These are phyloP conservation scores for Aspergillus ostianus DNA, from an alignment of 495 filamentous ascomycete genomes.

Conservation along the genomic window DNA sequence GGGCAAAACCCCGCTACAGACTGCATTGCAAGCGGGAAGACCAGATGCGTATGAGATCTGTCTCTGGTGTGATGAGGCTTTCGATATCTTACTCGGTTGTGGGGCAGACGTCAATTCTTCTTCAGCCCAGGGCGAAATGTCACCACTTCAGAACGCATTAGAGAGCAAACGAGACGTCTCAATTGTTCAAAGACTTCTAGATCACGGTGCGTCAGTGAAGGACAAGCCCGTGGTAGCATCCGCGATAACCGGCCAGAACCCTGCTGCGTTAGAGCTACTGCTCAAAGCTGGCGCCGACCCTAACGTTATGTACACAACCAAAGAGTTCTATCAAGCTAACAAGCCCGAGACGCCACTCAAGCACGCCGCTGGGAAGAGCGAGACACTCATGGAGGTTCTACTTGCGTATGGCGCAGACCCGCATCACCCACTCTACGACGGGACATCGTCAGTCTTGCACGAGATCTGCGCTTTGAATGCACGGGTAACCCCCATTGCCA, in stretches of 20 bases:
- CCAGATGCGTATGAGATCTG: neutral
- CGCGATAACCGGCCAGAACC: neutral
- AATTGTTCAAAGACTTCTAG: neutral
- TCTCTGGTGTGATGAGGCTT: neutral
- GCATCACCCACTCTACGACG: neutral
- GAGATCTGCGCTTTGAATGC: conserved; percentile 5
- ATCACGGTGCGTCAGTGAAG: neutral
- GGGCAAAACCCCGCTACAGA: neutral
- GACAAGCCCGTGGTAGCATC: neutral
- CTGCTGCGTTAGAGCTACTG: conserved; percentile 2
- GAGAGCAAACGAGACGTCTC: neutral
- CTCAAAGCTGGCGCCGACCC: conserved; percentile 20
- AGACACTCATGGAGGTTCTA: conserved; percentile 1
- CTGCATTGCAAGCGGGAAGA: neutral
- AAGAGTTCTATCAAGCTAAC: neutral
- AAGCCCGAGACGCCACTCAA: conserved; percentile 1
- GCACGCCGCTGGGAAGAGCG: neutral
- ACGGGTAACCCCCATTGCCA: conserved; percentile 2
- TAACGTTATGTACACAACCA: conserved; percentile 11
- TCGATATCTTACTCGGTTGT: neutral
- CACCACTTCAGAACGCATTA: neutral
- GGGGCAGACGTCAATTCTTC: neutral
- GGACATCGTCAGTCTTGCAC: conserved; percentile 1
- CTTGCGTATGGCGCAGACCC: conserved; percentile 6
- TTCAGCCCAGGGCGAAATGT: neutral